Percentiles rank a stretch among this genome's conserved stretches.
Conservation (phyloP, 2,329 filamentous ascomycete species). For the Plectosphaerella cucumerina region DNA sequence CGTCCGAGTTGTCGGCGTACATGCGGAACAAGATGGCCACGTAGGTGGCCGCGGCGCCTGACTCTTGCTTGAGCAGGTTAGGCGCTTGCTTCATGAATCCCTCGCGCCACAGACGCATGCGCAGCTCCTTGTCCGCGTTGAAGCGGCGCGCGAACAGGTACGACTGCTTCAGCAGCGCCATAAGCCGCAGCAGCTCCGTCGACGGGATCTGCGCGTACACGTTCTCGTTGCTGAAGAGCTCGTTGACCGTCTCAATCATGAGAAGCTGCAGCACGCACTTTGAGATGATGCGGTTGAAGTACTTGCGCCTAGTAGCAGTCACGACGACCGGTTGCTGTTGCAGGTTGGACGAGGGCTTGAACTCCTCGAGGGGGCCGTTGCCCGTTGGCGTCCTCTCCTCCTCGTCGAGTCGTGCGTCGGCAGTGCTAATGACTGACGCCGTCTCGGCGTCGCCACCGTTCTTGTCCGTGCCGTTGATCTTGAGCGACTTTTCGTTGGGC, state of each 20-base stretch:
- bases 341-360: conserved; percentile 69
- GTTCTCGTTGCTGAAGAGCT: conserved; percentile 94
- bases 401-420: conserved; percentile 27
- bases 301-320: conserved; percentile 84
- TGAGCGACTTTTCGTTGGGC: conserved; percentile 52
- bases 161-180: conserved; percentile 90
- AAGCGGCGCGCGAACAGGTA: conserved; percentile 97
- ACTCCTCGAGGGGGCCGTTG: conserved; percentile 66
- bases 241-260: conserved; percentile 99
- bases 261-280: conserved; percentile 95
- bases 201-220: conserved; percentile 94
- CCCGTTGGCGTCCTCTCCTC: conserved; percentile 21
- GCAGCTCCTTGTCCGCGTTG: conserved; percentile 94
- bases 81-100: conserved; percentile 99
- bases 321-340: conserved; percentile 90
- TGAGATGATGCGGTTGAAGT: conserved; percentile 99
- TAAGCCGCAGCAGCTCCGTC: conserved; percentile 80
- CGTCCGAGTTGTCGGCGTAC: conserved; percentile 86
- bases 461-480: conserved; percentile 52
- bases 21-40: conserved; percentile 94
- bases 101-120: conserved; percentile 91
- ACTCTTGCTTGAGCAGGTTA: conserved; percentile 96
- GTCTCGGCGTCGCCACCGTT: conserved; percentile 26
- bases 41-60: conserved; percentile 87
- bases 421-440: conserved; percentile 23